Base-by-base conservation (phyloP, 768 basidiomycete species). In the Phylloporus sp. region DNA sequence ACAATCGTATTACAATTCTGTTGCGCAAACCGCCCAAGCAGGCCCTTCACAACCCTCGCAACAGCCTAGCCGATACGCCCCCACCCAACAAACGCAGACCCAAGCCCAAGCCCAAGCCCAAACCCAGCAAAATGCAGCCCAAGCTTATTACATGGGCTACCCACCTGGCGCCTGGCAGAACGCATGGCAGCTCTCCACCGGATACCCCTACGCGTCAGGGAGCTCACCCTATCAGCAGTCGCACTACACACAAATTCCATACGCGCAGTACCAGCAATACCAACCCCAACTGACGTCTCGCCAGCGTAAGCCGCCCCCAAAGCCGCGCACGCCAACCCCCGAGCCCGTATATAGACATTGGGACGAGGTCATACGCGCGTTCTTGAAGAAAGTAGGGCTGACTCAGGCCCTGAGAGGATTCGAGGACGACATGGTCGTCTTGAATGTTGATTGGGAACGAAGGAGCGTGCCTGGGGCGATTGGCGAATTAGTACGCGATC, bases 401-500 rank as follows among this genome's bases (percentile, higher is more conserved):
- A 71, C 65, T 1, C 81, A 87, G 56, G 72, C 84, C 0, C 55
- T 80, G 35, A 71, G 69, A 29, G 86, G 82, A 0, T 79, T 90
- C 38, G 80, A 85, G 53, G 64, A 72, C n/a, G 86, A 90, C 56
- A 75, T 88, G 68, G 59, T 88, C 5, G 74, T 86, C n/a, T 63
- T 88, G 67, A 88, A 80, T 50, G 59, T 72, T 0, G 76, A 78
- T 2, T 85, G 80, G 76, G 86, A 88, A 63, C 69, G 70, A 29
- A 68, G 71, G 47, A 71, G 66, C n/a, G 69, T 86, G 7, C 78
- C 80, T 9, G 66, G 58, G 1, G 84, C 84, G 4, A 62, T 89
- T 26, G 64, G 67, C 4, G 72, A 75, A 22, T 62, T 88, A 22
- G 64, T 74, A 28, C 67, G 71, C 31, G 72, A 73, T 48, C 67